Conservation (phyloP, 2,329 filamentous ascomycete species). For the Colletotrichum liaoningense region DNA sequence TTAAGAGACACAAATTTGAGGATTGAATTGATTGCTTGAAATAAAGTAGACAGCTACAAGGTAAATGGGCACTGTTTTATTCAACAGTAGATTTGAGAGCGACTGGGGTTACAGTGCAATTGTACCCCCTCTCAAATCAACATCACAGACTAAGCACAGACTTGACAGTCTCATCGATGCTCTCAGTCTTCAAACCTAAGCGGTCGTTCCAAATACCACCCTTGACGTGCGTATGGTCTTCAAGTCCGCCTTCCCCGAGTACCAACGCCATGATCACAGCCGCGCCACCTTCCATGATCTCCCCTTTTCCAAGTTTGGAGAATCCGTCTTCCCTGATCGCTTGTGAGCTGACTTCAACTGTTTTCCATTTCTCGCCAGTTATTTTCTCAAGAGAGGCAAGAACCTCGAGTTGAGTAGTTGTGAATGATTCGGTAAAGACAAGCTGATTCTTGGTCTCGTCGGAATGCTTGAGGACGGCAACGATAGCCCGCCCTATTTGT, state of each 20-base stretch:
- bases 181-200: background rate
- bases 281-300: background rate
- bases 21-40: too few relatives aligned
- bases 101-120: too few relatives aligned
- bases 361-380: background rate
- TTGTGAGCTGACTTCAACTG: background rate
- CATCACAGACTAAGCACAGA: background rate
- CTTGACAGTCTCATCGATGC: background rate
- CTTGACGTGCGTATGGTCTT: conserved; percentile 3
- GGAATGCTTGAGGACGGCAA: conserved; percentile 27
- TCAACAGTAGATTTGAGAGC: too few relatives aligned
- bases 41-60: too few relatives aligned
- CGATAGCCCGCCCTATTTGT: conserved; percentile 33
- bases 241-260: background rate
- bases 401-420: conserved; percentile 60
- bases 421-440: conserved; percentile 52
- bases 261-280: conserved; percentile 14
- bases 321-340: background rate
- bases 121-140: too few relatives aligned
- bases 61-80: too few relatives aligned
- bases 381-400: conserved; percentile 40
- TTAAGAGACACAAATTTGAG: too few relatives aligned
- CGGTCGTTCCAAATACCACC: background rate
- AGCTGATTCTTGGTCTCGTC: conserved; percentile 34
- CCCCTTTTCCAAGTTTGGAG: background rate